phyloP scores from a whole-genome alignment of 2,329 filamentous ascomycete species.

The Paracoccidioides brasiliensis region DNA sequence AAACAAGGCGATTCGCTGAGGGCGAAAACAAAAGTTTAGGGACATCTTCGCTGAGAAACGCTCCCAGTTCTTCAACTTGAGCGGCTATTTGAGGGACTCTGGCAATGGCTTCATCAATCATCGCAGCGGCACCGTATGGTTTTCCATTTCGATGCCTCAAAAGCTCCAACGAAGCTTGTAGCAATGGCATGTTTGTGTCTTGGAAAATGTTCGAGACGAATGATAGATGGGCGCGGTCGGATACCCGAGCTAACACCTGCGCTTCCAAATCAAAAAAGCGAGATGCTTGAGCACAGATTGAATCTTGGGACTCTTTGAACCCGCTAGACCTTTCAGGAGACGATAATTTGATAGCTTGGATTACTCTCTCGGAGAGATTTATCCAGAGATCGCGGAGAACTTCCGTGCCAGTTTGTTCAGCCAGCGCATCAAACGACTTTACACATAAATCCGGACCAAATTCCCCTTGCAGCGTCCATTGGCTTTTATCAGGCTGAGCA shows the following conservation, averaged over 20 bases:
- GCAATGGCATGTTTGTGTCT: conserved; percentile 25
- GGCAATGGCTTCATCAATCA: conserved; percentile 41
- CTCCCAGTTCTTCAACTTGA: conserved; percentile 30
- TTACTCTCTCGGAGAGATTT: conserved; percentile 47
- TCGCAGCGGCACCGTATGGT: conserved; percentile 50
- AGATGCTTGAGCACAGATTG: conserved; percentile 50
- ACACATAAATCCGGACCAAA: conserved; percentile 27
- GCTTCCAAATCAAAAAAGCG: conserved; percentile 52
- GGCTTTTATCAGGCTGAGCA: conserved; percentile 31
- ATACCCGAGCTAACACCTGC: conserved; percentile 22
- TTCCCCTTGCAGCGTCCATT: conserved; percentile 39
- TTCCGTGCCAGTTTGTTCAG: conserved; percentile 30
- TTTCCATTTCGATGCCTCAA: conserved; percentile 47
- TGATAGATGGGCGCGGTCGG: conserved; percentile 15
- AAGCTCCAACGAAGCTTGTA: conserved; percentile 38
- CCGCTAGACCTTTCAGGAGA: conserved; percentile 72
- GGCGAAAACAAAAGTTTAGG: conserved; percentile 51
- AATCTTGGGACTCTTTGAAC: conserved; percentile 57
- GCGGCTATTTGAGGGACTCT: conserved; percentile 31
- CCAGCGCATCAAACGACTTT: conserved; percentile 27
- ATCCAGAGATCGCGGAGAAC: conserved; percentile 50
- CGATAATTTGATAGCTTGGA: conserved; percentile 56
- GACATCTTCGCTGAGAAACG: conserved; percentile 45
- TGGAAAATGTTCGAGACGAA: conserved; percentile 23
- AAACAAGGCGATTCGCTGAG: conserved; percentile 53